These are phyloP conservation scores for Suhomyces emberorum DNA, from an alignment of 805 yeast genomes.

Conservation along the genomic window DNA sequence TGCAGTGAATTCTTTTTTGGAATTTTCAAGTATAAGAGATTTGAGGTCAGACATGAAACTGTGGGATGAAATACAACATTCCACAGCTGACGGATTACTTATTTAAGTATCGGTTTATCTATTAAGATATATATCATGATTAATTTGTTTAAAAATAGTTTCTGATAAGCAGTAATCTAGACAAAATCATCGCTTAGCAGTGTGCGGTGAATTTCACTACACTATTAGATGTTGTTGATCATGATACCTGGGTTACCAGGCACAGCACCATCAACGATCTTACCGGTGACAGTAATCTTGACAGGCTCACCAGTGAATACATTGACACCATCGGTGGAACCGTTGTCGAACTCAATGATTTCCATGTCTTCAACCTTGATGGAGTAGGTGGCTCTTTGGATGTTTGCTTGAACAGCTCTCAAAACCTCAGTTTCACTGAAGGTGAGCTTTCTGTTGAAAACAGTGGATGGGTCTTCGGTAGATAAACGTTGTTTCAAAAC, in stretches of 20 bases:
- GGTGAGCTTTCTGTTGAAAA: constrained; percentile 84
- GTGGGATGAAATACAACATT: no score
- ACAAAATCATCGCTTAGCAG: no score
- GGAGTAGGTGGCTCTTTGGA: constrained; percentile 64
- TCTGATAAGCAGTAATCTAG: no score
- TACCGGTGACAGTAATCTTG: constrained; percentile 60
- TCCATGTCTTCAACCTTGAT: constrained; percentile 51
- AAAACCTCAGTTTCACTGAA: constrained; percentile 75
- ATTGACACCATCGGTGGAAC: constrained; percentile 60
- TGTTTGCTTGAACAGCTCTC: constrained; percentile 49
- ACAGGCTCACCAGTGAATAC: constrained; percentile 66
- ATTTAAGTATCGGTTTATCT: no score
- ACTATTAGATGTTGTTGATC: constrained; percentile 60
- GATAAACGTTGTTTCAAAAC: constrained; percentile 76
- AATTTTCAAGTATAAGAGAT: no score
- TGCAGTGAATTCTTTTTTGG: no score
- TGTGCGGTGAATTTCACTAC: no score
- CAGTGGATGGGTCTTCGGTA: constrained; percentile 66
- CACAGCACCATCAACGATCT: constrained; percentile 75
- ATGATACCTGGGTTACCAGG: constrained; percentile 93
- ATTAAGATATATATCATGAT: no score
- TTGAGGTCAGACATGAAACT: no score
- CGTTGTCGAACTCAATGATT: constrained; percentile 62
- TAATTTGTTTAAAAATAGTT: no score
- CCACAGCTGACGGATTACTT: no score